Conservation (phyloP, 352 stramenopile genomes). For the Globisporangium acanthophoron region DNA sequence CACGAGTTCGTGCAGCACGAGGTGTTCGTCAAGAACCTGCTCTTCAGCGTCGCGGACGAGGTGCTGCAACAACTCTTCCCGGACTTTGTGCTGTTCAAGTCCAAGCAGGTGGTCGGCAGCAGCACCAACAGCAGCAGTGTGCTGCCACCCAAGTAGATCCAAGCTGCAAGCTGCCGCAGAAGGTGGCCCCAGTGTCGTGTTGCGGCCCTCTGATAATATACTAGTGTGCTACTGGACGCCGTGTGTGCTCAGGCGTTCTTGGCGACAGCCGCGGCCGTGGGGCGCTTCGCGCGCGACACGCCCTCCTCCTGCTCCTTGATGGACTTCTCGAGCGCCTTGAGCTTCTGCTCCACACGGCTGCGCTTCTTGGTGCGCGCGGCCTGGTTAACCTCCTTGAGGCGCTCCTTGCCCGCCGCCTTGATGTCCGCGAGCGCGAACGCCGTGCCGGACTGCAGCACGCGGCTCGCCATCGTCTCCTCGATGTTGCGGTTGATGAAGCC, state of each 20-base stretch:
- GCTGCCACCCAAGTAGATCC: neutral
- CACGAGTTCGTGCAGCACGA: slow-evolving; percentile 87
- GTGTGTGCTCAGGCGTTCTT: slow-evolving; percentile 11
- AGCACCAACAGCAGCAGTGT: slow-evolving; percentile 3
- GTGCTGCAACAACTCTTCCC: slow-evolving; percentile 74
- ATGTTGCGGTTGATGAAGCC: slow-evolving; percentile 86
- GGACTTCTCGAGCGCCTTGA: slow-evolving; percentile 63
- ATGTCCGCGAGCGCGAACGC: slow-evolving; percentile 57
- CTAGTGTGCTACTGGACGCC: too few species aligned
- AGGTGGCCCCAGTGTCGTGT: neutral
- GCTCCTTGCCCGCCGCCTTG: slow-evolving; percentile 69
- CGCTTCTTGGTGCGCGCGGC: slow-evolving; percentile 80
- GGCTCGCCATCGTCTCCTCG: slow-evolving; percentile 83
- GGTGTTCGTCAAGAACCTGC: slow-evolving; percentile 82
- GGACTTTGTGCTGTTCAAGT: slow-evolving; percentile 45
- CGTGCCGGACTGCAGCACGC: slow-evolving; percentile 68
- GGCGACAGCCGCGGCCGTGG: slow-evolving; percentile 34
- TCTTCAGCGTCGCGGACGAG: slow-evolving; percentile 77
- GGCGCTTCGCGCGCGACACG: slow-evolving; percentile 33
- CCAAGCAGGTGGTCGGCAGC: slow-evolving; percentile 19
- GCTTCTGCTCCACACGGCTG: slow-evolving; percentile 78
- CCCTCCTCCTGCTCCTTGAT: slow-evolving; percentile 80
- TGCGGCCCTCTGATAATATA: too few species aligned
- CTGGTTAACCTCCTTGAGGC: slow-evolving; percentile 84
- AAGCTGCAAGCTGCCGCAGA: neutral